These are phyloP conservation scores for Anisogramma anomala DNA, from an alignment of 2,329 filamentous ascomycete species.

Conservation along the genomic window DNA sequence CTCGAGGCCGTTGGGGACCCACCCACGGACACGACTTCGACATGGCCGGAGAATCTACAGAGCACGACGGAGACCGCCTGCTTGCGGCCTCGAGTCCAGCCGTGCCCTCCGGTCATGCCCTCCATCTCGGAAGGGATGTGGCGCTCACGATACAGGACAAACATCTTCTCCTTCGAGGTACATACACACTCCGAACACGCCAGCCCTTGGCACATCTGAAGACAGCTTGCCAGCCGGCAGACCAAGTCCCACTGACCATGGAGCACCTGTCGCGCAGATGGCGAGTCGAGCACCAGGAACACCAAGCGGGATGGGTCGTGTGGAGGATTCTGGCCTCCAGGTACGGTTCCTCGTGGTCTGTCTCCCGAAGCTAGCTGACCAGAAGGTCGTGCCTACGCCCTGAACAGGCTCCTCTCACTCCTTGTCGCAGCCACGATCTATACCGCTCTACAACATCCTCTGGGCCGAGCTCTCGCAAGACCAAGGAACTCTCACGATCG, in stretches of 20 bases:
- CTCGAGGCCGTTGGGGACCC: no score
- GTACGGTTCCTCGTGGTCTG: background rate
- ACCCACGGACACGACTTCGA: no score
- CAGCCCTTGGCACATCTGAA: no score
- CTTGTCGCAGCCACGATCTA: constrained; percentile 23
- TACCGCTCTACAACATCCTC: constrained; percentile 74
- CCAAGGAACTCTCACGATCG: constrained; percentile 53
- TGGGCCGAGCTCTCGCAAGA: constrained; percentile 53
- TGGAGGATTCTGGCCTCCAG: background rate
- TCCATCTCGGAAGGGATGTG: constrained; percentile 21
- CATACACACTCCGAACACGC: background rate
- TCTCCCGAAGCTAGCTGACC: background rate
- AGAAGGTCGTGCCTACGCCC: background rate
- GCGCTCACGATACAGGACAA: constrained; percentile 23
- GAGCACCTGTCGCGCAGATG: constrained; percentile 11
- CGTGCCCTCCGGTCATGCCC: background rate
- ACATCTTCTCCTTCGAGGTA: constrained; percentile 26
- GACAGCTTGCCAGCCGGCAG: no score
- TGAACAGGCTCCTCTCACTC: background rate
- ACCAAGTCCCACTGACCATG: background rate
- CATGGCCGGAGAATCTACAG: no score
- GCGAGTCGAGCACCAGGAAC: constrained; percentile 5
- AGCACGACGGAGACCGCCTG: no score
- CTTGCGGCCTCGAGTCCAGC: background rate
- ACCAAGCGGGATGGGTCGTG: background rate